Evolutionary conservation across 352 stramenopile species (phyloP), one percentile per base, ranked within the genome.

Genomic region (Globisporangium apiculatum): DNA sequence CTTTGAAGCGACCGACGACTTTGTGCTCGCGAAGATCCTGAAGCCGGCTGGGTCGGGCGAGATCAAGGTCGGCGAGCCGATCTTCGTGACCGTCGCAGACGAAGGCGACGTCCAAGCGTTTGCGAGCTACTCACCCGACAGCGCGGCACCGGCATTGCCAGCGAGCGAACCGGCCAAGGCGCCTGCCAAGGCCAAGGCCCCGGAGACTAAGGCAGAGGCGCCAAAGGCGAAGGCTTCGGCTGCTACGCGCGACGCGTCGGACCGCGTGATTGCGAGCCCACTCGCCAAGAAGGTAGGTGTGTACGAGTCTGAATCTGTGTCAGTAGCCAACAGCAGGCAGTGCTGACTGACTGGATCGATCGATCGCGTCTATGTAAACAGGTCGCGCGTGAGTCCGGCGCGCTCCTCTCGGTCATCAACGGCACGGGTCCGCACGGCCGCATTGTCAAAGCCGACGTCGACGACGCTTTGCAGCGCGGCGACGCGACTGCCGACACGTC

Each of bases 1-100:
- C 73, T 99, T 97, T 68, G 97, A 99, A 71, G 89, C 92, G 8
- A 94, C 98, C 65, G 96, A 99, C 69, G 96, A 99, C 41, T 84
- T 79, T 55, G 83, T 96, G 50, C 63, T 99, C 46, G 95, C 93
- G 49, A 98, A 98, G 78, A 98, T 99, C 72, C 79, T 99, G 46
- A 89, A 94, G 45, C 66, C 75, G 15, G 86, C 82, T 7, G 94
- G 93, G 12, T 61, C 75, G 5, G 72, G 80, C 6, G 95, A 98
- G 58, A 86, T 99, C 64, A 65, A 83, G 48, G 76, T 91, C 54
- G 78, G 79, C 14, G 72, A 87, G 48, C 78, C 75, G 17, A 87
- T 89, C 58, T 87, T 86, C 58, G 76, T 89, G 24, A 87, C 71
- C 31, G 71, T 89, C 7, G 65, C 72, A 31, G 69, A 94, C 17